Percentiles rank a stretch among this genome's conserved stretches.
These are phyloP conservation scores for Punctularia strigosozonata DNA, from an alignment of 768 basidiomycete genomes.

Conservation along the genomic window DNA sequence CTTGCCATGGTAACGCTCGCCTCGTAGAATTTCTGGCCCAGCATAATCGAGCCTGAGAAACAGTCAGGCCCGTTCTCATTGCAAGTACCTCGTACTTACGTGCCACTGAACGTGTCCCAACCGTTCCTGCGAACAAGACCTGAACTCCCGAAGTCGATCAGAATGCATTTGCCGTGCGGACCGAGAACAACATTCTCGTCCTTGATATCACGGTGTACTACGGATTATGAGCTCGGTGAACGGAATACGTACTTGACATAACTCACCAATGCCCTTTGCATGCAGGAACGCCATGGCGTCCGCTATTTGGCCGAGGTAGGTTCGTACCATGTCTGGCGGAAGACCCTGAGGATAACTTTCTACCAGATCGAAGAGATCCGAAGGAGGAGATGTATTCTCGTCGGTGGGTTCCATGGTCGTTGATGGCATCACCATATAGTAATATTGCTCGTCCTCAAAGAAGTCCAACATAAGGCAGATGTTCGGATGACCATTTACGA, in stretches of 20 bases:
- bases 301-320: constrained; percentile 87
- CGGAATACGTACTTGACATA: not conserved
- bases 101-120: constrained; percentile 90
- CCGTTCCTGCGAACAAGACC: constrained; percentile 73
- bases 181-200: constrained; percentile 92
- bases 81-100: constrained; percentile 39
- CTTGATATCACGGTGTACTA: constrained; percentile 95
- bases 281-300: constrained; percentile 88
- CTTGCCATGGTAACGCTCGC: constrained; percentile 90
- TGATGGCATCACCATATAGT: constrained; percentile 85
- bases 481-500: constrained; percentile 86
- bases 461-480: constrained; percentile 93
- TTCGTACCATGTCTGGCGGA: constrained; percentile 58
- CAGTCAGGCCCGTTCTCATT: constrained; percentile 7
- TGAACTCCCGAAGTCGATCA: constrained; percentile 96
- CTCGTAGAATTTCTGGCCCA: constrained; percentile 90
- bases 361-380: constrained; percentile 92
- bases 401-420: constrained; percentile 48
- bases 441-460: constrained; percentile 94
- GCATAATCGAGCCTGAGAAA: constrained; percentile 75
- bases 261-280: constrained; percentile 77
- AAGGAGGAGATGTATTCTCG: constrained; percentile 43
- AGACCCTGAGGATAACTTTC: constrained; percentile 83
- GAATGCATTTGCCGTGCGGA: constrained; percentile 67
- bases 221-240: not conserved